Evolutionary conservation across 768 basidiomycete species (phyloP).

Genomic region (Suillus variegatus): DNA sequence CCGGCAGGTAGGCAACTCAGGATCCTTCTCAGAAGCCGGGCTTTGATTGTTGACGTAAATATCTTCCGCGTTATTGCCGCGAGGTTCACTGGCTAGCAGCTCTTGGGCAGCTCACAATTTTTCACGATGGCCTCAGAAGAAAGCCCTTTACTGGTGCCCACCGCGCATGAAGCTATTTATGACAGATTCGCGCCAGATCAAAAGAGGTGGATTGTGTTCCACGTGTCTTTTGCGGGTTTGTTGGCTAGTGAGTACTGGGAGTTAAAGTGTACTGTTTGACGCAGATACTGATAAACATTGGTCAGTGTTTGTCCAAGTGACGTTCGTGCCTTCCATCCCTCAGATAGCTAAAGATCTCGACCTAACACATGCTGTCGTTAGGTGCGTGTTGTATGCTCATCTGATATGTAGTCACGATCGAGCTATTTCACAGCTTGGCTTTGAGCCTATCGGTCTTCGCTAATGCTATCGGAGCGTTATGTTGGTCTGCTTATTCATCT

Average conservation of each 20-base stretch:
- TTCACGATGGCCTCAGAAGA: slow-evolving; percentile 5
- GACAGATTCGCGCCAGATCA: slow-evolving; percentile 46
- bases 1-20: too few species aligned
- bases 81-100: too few species aligned
- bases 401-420: neutral
- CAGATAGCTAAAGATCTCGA: slow-evolving; percentile 62
- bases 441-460: slow-evolving; percentile 54
- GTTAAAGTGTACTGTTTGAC: neutral
- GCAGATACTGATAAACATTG: neutral
- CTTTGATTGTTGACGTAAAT: neutral
- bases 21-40: too few species aligned
- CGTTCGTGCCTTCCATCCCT: slow-evolving; percentile 70
- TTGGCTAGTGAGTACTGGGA: slow-evolving; percentile 51
- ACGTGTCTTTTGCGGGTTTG: slow-evolving; percentile 59
- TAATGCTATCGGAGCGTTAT: slow-evolving; percentile 45
- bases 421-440: slow-evolving; percentile 37
- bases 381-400: slow-evolving; percentile 30
- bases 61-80: neutral
- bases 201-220: slow-evolving; percentile 52
- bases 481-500: slow-evolving; percentile 53
- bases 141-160: neutral
- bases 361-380: slow-evolving; percentile 56
- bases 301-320: slow-evolving; percentile 65
- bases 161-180: neutral
- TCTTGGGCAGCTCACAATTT: neutral